Conservation (phyloP, 1,139 yeast genomes). For the Pichia sp. region DNA sequence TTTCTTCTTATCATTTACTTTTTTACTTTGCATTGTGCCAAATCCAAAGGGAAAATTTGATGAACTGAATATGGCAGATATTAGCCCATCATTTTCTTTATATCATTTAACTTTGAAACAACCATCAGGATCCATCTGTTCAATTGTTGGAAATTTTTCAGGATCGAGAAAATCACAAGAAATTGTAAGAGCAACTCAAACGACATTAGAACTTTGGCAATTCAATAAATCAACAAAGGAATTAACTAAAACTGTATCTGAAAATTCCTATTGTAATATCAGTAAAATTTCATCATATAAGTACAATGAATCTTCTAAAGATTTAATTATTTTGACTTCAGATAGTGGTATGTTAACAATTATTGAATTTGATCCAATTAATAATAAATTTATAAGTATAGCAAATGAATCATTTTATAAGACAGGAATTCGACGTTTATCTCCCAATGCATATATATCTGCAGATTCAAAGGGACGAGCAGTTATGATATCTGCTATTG, state of each 20-base stretch:
- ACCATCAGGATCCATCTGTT: slow-evolving; percentile 46
- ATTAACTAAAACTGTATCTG: slow-evolving; percentile 36
- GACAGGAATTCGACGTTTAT: slow-evolving; percentile 65
- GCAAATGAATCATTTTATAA: slow-evolving; percentile 67
- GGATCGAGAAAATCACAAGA: slow-evolving; percentile 56
- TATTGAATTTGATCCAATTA: slow-evolving; percentile 40
- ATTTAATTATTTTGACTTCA: slow-evolving; percentile 61
- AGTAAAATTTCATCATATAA: slow-evolving; percentile 48
- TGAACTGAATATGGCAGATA: slow-evolving; percentile 12
- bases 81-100: slow-evolving; percentile 42
- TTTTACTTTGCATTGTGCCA: not conserved
- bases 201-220: slow-evolving; percentile 46
- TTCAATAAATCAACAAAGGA: slow-evolving; percentile 50
- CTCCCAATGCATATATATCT: slow-evolving; percentile 74
- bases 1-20: too few relatives aligned
- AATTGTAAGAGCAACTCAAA: slow-evolving; percentile 52
- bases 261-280: slow-evolving; percentile 55
- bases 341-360: slow-evolving; percentile 75
- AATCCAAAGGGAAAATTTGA: not conserved
- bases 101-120: slow-evolving; percentile 63
- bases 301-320: slow-evolving; percentile 47
- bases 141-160: slow-evolving; percentile 64
- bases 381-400: slow-evolving; percentile 41
- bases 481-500: slow-evolving; percentile 63
- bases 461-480: slow-evolving; percentile 75